phyloP scores from a whole-genome alignment of 768 basidiomycete genomes.

The Russula earlei region DNA sequence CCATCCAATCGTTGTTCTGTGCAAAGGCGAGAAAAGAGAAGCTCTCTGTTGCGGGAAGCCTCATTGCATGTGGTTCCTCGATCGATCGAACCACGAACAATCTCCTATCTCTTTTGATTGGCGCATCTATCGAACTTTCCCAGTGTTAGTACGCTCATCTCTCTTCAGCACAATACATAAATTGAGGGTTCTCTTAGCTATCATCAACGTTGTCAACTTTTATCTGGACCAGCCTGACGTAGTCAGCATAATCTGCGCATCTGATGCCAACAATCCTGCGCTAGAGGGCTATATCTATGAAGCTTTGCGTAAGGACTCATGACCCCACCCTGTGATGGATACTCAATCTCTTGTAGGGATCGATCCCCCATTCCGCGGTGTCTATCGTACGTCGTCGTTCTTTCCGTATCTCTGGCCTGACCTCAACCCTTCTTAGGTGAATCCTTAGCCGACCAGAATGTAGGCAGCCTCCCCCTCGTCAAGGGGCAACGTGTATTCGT shows the following conservation, averaged over 20 bases:
- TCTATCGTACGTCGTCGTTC: slow-evolving; percentile 40
- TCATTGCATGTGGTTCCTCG: slow-evolving; percentile 47
- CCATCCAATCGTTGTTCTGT: slow-evolving; percentile 41
- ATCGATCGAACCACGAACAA: slow-evolving; percentile 58
- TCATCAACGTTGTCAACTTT: slow-evolving; percentile 57
- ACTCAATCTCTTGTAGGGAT: slow-evolving; percentile 39
- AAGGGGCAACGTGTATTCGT: slow-evolving; percentile 52
- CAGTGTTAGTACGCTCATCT: slow-evolving; percentile 37
- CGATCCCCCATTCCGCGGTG: slow-evolving; percentile 64
- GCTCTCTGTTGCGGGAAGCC: slow-evolving; percentile 44
- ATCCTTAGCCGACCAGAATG: slow-evolving; percentile 35
- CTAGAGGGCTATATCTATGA: slow-evolving; percentile 56
- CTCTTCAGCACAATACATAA: neutral
- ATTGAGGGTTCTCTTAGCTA: slow-evolving; percentile 30
- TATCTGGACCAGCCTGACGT: slow-evolving; percentile 40
- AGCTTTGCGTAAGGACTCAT: slow-evolving; percentile 51
- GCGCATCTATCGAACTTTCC: slow-evolving; percentile 56
- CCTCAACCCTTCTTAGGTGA: slow-evolving; percentile 29
- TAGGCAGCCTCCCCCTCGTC: slow-evolving; percentile 35
- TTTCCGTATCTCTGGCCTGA: neutral
- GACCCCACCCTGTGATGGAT: neutral
- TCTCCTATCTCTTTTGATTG: slow-evolving; percentile 62
- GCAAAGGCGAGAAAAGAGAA: slow-evolving; percentile 30
- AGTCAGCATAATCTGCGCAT: slow-evolving; percentile 29
- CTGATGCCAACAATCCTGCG: slow-evolving; percentile 29